These are phyloP conservation scores for Kwoniella heveanensis DNA, from an alignment of 768 basidiomycete species.

Conservation along the genomic window DNA sequence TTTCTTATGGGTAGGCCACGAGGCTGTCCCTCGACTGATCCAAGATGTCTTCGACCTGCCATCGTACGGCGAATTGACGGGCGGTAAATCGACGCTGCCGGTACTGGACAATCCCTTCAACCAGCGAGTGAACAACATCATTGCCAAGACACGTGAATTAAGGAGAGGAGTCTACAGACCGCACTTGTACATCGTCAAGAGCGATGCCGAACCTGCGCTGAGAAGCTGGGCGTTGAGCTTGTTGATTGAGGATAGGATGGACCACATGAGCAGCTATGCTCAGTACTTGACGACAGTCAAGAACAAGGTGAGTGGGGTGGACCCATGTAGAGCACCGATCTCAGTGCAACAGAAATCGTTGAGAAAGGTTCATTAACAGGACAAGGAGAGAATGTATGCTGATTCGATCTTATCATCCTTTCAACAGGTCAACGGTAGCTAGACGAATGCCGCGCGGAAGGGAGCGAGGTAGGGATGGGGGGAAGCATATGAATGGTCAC, in stretches of 20 bases:
- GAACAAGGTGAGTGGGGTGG: conserved; percentile 68
- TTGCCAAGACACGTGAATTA: conserved; percentile 93
- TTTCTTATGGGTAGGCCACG: conserved; percentile 97
- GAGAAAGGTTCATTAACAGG: no score
- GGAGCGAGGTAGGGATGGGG: no score
- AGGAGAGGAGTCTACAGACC: conserved; percentile 89
- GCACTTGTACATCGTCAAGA: conserved; percentile 94
- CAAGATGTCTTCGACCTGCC: conserved; percentile 92
- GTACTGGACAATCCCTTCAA: conserved; percentile 89
- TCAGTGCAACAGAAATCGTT: no score
- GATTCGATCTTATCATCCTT: background rate
- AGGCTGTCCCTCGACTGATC: conserved; percentile 92
- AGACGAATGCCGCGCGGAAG: background rate
- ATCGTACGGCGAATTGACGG: conserved; percentile 81
- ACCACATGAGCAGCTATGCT: conserved; percentile 91
- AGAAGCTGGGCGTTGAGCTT: conserved; percentile 92
- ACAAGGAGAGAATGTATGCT: background rate
- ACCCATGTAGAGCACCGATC: no score
- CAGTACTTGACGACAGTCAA: conserved; percentile 88
- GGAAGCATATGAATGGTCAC: no score
- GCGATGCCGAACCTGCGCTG: conserved; percentile 93
- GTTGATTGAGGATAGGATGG: conserved; percentile 93
- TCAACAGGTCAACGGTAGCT: conserved; percentile 20
- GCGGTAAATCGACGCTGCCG: conserved; percentile 93
- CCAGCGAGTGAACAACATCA: conserved; percentile 88